Evolutionary conservation across 2,329 filamentous ascomycete species (phyloP).

Genomic region (Paecilomyces variotii): DNA sequence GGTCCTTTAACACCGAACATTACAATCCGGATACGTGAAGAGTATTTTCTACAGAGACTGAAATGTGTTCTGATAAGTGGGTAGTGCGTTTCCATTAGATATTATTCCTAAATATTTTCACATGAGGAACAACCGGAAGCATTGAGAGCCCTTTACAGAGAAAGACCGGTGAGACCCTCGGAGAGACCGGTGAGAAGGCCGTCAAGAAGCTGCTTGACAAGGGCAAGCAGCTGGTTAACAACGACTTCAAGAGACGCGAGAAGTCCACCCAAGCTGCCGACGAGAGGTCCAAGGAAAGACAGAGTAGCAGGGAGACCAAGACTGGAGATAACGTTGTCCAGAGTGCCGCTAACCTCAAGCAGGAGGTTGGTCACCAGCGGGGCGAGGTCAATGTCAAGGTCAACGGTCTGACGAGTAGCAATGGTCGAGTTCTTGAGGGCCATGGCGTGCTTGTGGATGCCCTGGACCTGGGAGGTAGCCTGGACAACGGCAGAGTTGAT

Average conservation of each 20-base stretch:
- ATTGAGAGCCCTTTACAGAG: constrained; percentile 1
- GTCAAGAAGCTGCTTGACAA: constrained; percentile 6
- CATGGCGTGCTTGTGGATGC: not conserved
- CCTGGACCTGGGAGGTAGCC: constrained; percentile 1
- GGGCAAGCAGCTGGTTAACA: constrained; percentile 4
- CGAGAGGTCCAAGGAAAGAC: constrained; percentile 6
- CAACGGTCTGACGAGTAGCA: not conserved
- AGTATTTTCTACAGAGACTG: not conserved
- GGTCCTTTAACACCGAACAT: not conserved
- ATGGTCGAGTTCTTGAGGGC: not conserved
- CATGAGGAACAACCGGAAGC: not conserved
- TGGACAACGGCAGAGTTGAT: constrained; percentile 4
- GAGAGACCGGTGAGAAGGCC: constrained; percentile 3
- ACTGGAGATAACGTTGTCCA: constrained; percentile 5
- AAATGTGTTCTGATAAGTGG: not conserved
- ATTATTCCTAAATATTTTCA: not conserved
- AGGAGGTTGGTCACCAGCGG: not conserved
- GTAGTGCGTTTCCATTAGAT: not conserved
- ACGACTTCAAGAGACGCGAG: constrained; percentile 4
- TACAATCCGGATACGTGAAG: not conserved
- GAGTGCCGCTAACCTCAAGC: constrained; percentile 5
- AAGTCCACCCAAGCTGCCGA: constrained; percentile 3
- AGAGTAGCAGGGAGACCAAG: constrained; percentile 6
- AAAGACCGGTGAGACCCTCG: constrained; percentile 4
- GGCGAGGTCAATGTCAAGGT: not conserved